A percentile compares a stretch with the other conserved stretches of the same genome.
Evolutionary conservation across 495 filamentous ascomycete genomes (phyloP).

Genomic region (Xylaria bambusicola): DNA sequence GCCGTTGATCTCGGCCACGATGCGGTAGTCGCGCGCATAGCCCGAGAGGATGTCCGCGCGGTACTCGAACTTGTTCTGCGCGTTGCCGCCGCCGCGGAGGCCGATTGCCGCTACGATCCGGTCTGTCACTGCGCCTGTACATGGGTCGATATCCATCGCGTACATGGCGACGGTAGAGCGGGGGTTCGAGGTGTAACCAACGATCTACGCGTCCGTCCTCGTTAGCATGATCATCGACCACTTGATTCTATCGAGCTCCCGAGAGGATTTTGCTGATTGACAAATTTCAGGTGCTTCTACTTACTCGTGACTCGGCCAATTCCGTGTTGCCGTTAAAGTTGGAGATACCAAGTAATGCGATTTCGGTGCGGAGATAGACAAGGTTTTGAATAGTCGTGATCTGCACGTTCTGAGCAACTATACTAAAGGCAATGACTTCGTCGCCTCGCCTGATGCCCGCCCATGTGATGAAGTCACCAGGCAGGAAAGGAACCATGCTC

Average conservation of each 20-base stretch:
- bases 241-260: no score
- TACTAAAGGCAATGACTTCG: slow-evolving; percentile 34
- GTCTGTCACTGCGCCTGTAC: slow-evolving; percentile 39
- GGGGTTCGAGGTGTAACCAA: slow-evolving; percentile 25
- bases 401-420: slow-evolving; percentile 38
- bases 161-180: slow-evolving; percentile 29
- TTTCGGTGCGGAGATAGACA: slow-evolving; percentile 40
- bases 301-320: slow-evolving; percentile 33
- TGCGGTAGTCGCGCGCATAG: slow-evolving; percentile 42
- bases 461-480: slow-evolving; percentile 43
- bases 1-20: slow-evolving; percentile 27
- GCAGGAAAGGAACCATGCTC: slow-evolving; percentile 40
- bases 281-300: no score
- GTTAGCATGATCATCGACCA: no score
- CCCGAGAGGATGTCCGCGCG: slow-evolving; percentile 27
- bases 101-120: slow-evolving; percentile 31
- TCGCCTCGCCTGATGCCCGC: slow-evolving; percentile 29
- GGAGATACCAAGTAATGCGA: slow-evolving; percentile 37
- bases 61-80: slow-evolving; percentile 39
- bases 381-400: slow-evolving; percentile 32
- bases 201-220: slow-evolving; percentile 16
- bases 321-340: slow-evolving; percentile 33
- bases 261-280: no score
- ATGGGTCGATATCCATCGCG: slow-evolving; percentile 44
- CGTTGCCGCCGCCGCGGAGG: slow-evolving; percentile 28